A percentile compares a stretch with the other conserved stretches of the same genome.
phyloP scores from a whole-genome alignment of 345 rosid genomes.

The Xanthoceras sorbifolium region DNA sequence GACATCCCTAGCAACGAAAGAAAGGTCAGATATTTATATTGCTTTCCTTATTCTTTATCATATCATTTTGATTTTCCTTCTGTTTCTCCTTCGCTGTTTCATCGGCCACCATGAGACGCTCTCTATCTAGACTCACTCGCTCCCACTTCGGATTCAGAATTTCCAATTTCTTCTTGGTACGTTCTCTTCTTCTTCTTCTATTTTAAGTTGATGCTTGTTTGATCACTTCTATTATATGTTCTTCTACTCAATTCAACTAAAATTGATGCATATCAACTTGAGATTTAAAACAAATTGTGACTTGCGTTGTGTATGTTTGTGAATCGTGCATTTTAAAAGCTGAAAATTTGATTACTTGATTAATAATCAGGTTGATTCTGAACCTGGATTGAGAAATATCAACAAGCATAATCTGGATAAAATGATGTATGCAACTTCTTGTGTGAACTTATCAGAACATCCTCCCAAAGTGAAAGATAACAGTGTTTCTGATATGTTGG shows the following conservation, averaged over 20 bases:
- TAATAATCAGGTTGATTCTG: constrained; percentile 32
- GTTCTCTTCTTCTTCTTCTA: background rate
- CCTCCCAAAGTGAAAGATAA: constrained; percentile 30
- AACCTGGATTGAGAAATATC: constrained; percentile 28
- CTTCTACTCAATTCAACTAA: background rate
- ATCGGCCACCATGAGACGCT: constrained; percentile 38
- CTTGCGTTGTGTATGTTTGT: background rate
- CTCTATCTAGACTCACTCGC: constrained; percentile 26
- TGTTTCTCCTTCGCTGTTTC: constrained; percentile 1
- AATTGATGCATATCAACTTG: too few species aligned
- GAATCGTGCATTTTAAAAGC: background rate
- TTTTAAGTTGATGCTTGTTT: background rate
- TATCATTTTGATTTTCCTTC: background rate
- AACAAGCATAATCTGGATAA: constrained; percentile 21
- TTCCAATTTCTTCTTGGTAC: constrained; percentile 31
- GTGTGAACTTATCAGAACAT: constrained; percentile 49
- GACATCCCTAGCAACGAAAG: background rate
- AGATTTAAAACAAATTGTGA: too few species aligned
- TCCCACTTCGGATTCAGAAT: constrained; percentile 31
- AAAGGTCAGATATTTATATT: constrained; percentile 5
- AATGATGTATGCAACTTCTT: constrained; percentile 36
- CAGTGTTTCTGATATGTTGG: constrained; percentile 69
- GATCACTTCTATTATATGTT: too few species aligned
- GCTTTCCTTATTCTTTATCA: background rate
- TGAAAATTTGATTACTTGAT: background rate